Percentiles rank a stretch among this genome's conserved stretches.
Evolutionary conservation across 2,329 filamentous ascomycete species (phyloP).

Genomic region (Ophiostoma novo-ulmi): DNA sequence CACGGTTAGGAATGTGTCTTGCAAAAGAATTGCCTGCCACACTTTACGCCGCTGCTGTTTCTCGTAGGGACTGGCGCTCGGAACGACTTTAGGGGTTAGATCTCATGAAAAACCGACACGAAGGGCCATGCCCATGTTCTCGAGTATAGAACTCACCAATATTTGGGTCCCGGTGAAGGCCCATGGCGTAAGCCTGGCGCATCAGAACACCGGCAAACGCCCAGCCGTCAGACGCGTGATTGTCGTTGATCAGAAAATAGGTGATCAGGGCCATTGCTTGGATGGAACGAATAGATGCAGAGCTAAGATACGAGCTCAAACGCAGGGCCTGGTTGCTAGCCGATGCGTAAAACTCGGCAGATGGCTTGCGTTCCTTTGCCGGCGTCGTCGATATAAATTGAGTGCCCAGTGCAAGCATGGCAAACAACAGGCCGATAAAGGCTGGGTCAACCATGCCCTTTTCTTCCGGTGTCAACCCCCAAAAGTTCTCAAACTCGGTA

Average conservation of each 20-base stretch:
- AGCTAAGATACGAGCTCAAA: slow-evolving; percentile 70
- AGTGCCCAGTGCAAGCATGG: slow-evolving; percentile 71
- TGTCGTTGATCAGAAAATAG: slow-evolving; percentile 82
- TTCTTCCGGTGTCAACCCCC: slow-evolving; percentile 55
- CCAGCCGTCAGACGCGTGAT: slow-evolving; percentile 77
- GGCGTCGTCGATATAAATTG: slow-evolving; percentile 64
- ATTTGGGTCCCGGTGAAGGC: slow-evolving; percentile 72
- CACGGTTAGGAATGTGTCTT: slow-evolving; percentile 77
- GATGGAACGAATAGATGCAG: slow-evolving; percentile 65
- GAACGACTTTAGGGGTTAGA: slow-evolving; percentile 44
- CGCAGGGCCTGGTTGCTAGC: slow-evolving; percentile 72
- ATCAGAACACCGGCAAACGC: slow-evolving; percentile 73
- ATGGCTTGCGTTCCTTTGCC: slow-evolving; percentile 62
- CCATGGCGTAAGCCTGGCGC: slow-evolving; percentile 75
- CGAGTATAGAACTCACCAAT: slow-evolving; percentile 43
- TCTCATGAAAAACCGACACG: neutral
- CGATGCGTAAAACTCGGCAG: slow-evolving; percentile 75
- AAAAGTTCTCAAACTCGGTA: slow-evolving; percentile 73
- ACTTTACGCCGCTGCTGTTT: slow-evolving; percentile 75
- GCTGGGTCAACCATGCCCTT: slow-evolving; percentile 60
- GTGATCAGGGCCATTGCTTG: slow-evolving; percentile 78
- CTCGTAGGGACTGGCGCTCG: slow-evolving; percentile 61
- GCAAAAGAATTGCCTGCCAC: slow-evolving; percentile 75
- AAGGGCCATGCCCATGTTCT: neutral
- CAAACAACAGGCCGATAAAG: slow-evolving; percentile 67